Base-by-base conservation (phyloP, 352 stramenopile genomes). In the Globisporangium polare region DNA sequence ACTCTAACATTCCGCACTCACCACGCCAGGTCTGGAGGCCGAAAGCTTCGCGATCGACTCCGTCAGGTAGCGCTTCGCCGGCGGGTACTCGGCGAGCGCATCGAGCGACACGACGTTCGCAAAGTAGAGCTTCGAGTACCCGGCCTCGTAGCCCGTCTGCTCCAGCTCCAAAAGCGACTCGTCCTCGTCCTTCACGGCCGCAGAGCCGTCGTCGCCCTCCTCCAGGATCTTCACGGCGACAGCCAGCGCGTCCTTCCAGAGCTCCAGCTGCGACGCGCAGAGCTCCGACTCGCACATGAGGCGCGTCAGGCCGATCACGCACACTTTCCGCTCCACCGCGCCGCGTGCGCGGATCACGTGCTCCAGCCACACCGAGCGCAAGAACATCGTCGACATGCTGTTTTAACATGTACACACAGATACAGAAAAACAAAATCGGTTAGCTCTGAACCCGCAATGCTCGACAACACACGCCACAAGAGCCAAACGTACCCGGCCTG, bases 41-140 rank as follows among this genome's bases (percentile, higher is more conserved):
- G 84, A 89, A 15, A 91, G 61, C 66, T 89, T 87, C 8, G 78
- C 70, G 15, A 93, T 72, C 17, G 75, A 88, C 35, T 89, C 78
- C 5, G 75, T 74, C 60, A 93, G 67, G 51, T 89, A 93, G 45
- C 76, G 75, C 46, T 80, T 80, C 43, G 78, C 62, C 6, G 68
- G 55, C 0, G 75, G 67, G 64, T 97, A 87, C 53, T 97, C 85
- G 17, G 78, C 63, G 59, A 98, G 88, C 29, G 88, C 81, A 72
- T 99, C 95, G 53, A 92, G 78, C 0, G 78, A 66, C 39, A 87
- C 79, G 37, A 91, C 80, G 0, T 83, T 90, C 10, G 94, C 95
- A 73, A 98, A 98, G 62, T 96, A 92, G 18, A 99, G 72, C 60
- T 95, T 93, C 15, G 94, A 97, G 73, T 95, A 98, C 9, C 90